These are phyloP conservation scores for Boletus sp. DNA, from an alignment of 1,284 basidiomycete genomes.

Conservation along the genomic window DNA sequence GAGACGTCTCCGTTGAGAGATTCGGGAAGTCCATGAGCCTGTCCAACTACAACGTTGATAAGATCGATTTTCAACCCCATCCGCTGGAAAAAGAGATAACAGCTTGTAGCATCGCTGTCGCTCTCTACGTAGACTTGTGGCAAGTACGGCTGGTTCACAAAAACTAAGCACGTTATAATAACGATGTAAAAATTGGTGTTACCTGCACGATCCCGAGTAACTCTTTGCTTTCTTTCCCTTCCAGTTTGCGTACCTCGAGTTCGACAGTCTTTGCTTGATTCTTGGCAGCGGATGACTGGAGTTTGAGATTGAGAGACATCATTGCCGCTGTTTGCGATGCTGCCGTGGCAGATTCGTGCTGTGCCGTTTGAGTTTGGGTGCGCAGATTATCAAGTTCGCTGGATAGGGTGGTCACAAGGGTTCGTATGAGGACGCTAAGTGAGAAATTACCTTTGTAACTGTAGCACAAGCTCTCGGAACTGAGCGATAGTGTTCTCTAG, in stretches of 20 bases:
- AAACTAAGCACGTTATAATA: background rate
- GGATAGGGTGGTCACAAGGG: conserved; percentile 4
- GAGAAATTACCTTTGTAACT: conserved; percentile 67
- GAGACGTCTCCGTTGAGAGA: conserved; percentile 76
- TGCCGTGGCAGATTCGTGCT: conserved; percentile 73
- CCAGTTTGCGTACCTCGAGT: conserved; percentile 78
- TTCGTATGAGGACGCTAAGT: background rate
- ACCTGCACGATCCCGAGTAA: conserved; percentile 71
- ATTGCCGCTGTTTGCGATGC: conserved; percentile 77
- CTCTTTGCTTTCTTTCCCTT: conserved; percentile 77
- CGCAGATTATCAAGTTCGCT: conserved; percentile 84
- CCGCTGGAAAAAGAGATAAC: conserved; percentile 89
- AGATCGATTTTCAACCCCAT: conserved; percentile 82
- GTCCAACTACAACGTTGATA: conserved; percentile 76
- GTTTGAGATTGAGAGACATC: conserved; percentile 88
- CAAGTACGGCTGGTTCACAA: conserved; percentile 65
- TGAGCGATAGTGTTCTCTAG: conserved; percentile 84
- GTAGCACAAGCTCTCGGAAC: conserved; percentile 85
- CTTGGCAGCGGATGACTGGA: conserved; percentile 86
- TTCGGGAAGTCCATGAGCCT: conserved; percentile 79
- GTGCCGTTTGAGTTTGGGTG: conserved; percentile 78
- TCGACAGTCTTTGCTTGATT: conserved; percentile 87
- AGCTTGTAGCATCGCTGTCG: conserved; percentile 82
- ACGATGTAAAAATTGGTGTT: conserved; percentile 2
- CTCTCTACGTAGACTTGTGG: conserved; percentile 82